A percentile compares a stretch with the other conserved stretches of the same genome.
Evolutionary conservation across 2,329 filamentous ascomycete species (phyloP).

Genomic region (Xylariaceae sp.): DNA sequence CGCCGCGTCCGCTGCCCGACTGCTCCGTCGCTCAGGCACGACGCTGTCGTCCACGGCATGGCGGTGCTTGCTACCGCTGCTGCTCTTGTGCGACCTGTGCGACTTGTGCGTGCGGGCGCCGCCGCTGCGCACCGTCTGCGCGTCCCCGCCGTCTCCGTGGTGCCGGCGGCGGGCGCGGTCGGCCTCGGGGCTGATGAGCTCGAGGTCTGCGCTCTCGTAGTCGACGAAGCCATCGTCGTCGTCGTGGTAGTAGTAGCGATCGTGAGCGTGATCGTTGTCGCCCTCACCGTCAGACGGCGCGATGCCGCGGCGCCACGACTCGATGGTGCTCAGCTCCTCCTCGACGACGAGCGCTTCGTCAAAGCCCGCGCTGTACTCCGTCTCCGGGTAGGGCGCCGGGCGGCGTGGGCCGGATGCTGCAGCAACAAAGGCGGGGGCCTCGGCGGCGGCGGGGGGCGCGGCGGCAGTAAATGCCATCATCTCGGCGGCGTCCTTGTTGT

Average conservation of each 20-base stretch:
- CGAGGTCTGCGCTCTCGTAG: constrained; percentile 42
- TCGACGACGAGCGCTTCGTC: constrained; percentile 52
- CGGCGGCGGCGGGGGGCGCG: constrained; percentile 3
- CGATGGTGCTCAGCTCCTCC: constrained; percentile 51
- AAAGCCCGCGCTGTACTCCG: constrained; percentile 26
- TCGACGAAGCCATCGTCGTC: too few species aligned
- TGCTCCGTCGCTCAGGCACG: constrained; percentile 18
- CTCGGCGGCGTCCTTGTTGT: constrained; percentile 9
- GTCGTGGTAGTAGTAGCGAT: too few species aligned
- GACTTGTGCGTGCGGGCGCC: constrained; percentile 13
- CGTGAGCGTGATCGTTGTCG: too few species aligned
- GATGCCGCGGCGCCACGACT: constrained; percentile 53
- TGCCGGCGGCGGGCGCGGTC: constrained; percentile 36
- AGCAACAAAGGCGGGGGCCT: too few species aligned
- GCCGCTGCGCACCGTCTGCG: constrained; percentile 19
- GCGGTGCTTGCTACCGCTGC: constrained; percentile 19
- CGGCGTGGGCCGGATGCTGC: neutral
- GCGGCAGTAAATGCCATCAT: constrained; percentile 26
- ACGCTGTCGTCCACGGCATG: constrained; percentile 8
- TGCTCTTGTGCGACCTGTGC: constrained; percentile 18
- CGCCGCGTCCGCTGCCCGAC: constrained; percentile 19
- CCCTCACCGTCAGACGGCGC: constrained; percentile 18
- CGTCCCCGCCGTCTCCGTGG: constrained; percentile 34
- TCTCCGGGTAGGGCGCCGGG: constrained; percentile 15
- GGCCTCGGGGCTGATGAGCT: constrained; percentile 51